A percentile compares a stretch with the other conserved stretches of the same genome.
Conservation (phyloP, 192 early-diverging fungal genomes). For the Backusella australiensis region DNA sequence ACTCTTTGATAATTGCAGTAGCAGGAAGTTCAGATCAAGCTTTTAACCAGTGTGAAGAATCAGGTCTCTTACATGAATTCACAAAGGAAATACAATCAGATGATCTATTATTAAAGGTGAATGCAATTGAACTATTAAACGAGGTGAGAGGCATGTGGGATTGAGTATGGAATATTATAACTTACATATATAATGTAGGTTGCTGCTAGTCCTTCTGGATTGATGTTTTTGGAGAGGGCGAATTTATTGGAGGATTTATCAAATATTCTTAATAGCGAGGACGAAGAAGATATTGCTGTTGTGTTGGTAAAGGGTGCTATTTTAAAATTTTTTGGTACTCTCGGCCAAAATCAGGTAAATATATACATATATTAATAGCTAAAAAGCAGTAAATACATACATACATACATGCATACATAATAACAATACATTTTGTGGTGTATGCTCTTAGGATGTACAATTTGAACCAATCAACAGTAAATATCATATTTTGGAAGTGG, state of each 20-base stretch:
- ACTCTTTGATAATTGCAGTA: constrained; percentile 41
- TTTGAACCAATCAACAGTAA: constrained; percentile 14
- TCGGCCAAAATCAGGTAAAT: constrained; percentile 29
- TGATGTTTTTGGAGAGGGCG: constrained; percentile 34
- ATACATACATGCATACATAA: not conserved
- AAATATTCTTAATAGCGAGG: constrained; percentile 20
- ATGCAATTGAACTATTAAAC: constrained; percentile 44
- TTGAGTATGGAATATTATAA: not conserved
- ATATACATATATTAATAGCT: too few relatives aligned
- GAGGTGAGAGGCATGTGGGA: constrained; percentile 28
- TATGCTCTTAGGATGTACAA: constrained; percentile 10
- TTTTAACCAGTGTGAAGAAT: constrained; percentile 32
- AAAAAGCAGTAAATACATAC: not conserved
- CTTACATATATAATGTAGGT: constrained; percentile 16
- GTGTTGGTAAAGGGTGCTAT: constrained; percentile 36
- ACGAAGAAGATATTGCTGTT: constrained; percentile 28
- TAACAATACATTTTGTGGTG: not conserved
- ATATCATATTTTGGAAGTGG: constrained; percentile 18
- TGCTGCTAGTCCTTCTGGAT: constrained; percentile 29
- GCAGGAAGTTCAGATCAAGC: constrained; percentile 33
- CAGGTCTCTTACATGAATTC: constrained; percentile 35
- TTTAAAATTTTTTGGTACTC: constrained; percentile 46
- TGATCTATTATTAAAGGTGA: constrained; percentile 44
- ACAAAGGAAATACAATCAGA: constrained; percentile 31
- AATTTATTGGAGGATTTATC: constrained; percentile 35